Evolutionary conservation across 2,329 filamentous ascomycete genomes (phyloP).

Genomic region (Aspergillus glaucus): DNA sequence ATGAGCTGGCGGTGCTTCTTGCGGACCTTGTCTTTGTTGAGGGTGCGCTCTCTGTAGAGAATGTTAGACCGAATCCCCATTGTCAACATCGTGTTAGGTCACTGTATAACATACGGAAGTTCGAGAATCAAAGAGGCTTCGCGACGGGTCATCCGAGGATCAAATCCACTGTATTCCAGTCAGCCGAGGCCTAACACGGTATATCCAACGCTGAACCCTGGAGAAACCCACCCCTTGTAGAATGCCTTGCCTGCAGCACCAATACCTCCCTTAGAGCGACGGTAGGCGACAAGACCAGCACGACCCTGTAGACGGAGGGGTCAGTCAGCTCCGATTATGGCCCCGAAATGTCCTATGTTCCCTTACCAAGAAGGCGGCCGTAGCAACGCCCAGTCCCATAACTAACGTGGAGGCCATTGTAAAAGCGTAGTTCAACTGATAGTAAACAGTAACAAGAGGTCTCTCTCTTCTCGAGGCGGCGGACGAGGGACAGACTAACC

Average conservation of each 20-base stretch:
- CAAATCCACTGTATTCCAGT: slow-evolving; percentile 60
- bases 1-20: slow-evolving; percentile 94
- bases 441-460: not conserved
- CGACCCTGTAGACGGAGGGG: slow-evolving; percentile 59
- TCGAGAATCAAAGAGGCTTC: slow-evolving; percentile 89
- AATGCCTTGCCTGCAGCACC: slow-evolving; percentile 82
- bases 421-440: not conserved
- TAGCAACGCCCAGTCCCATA: slow-evolving; percentile 42
- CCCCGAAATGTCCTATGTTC: not conserved
- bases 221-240: slow-evolving; percentile 66
- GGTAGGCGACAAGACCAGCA: slow-evolving; percentile 82
- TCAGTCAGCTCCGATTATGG: not conserved
- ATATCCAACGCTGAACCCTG: not conserved
- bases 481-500: not conserved
- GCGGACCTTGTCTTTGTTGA: slow-evolving; percentile 89
- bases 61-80: slow-evolving; percentile 6
- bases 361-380: slow-evolving; percentile 69
- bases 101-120: slow-evolving; percentile 60
- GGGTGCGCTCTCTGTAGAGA: slow-evolving; percentile 64
- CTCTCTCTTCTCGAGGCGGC: not conserved
- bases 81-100: not conserved
- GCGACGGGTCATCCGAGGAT: slow-evolving; percentile 84
- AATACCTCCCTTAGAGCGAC: slow-evolving; percentile 63
- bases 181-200: slow-evolving; percentile 4
- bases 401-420: slow-evolving; percentile 40